Conservation (phyloP, 768 basidiomycete genomes). For the Trametes villosa region DNA sequence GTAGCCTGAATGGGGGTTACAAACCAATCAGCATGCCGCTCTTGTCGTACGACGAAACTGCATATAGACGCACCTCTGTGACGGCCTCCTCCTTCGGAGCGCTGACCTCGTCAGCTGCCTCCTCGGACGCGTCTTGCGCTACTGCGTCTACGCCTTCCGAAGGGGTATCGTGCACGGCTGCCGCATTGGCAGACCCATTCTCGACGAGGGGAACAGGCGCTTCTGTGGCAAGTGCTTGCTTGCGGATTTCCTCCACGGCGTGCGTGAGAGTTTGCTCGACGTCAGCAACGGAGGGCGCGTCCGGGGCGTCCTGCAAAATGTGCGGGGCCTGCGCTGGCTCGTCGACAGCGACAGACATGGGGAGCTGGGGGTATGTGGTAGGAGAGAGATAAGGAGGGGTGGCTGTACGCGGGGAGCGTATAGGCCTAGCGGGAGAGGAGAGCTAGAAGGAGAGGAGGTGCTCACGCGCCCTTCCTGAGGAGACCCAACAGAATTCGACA, state of each 20-base stretch:
- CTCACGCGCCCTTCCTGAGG: constrained; percentile 22
- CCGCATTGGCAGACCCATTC: neutral
- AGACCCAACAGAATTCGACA: constrained; percentile 23
- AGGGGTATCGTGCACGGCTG: neutral
- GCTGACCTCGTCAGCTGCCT: neutral
- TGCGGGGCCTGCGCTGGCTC: constrained; percentile 21
- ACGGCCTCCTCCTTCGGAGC: neutral
- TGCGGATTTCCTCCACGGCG: constrained; percentile 4
- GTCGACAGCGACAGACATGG: constrained; percentile 29
- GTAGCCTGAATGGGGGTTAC: neutral
- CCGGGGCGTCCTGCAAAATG: constrained; percentile 16
- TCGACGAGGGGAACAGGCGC: constrained; percentile 4
- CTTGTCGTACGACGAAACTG: neutral
- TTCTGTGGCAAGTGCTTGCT: constrained; percentile 3
- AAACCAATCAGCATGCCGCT: neutral
- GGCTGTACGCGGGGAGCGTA: constrained; percentile 16
- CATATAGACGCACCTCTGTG: neutral
- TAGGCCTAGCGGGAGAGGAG: constrained; percentile 14
- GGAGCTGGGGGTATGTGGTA: constrained; percentile 3
- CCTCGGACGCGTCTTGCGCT: constrained; percentile 1
- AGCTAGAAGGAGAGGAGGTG: constrained; percentile 18
- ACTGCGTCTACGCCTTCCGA: neutral
- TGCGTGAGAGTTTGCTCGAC: constrained; percentile 2
- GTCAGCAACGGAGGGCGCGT: constrained; percentile 2
- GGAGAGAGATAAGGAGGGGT: constrained; percentile 19